Conservation (phyloP, 176 grass and related monocot species). For the Aegilops longissima region DNA sequence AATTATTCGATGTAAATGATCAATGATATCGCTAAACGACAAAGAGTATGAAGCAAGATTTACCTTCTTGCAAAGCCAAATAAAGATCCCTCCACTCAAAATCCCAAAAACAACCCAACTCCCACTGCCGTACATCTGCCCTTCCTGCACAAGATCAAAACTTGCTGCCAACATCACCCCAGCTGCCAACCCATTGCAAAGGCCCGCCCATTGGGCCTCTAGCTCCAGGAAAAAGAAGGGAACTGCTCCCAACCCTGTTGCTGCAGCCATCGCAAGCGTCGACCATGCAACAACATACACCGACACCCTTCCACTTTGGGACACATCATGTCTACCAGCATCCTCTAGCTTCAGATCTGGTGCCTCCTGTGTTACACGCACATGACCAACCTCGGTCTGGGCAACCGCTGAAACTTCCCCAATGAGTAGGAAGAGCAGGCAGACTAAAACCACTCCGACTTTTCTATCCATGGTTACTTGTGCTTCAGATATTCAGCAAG, state of each 20-base stretch:
- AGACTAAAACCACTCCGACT: slow-evolving; percentile 27
- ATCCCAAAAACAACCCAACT: slow-evolving; percentile 91
- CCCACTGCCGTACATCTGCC: slow-evolving; percentile 77
- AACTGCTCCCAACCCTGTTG: slow-evolving; percentile 73
- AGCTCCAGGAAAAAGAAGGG: slow-evolving; percentile 96
- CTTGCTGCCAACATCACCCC: slow-evolving; percentile 97
- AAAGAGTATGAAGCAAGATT: not conserved
- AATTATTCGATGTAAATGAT: not conserved
- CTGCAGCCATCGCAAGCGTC: slow-evolving; percentile 89
- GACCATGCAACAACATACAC: slow-evolving; percentile 81
- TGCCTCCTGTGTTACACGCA: slow-evolving; percentile 42
- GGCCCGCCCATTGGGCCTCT: slow-evolving; percentile 77
- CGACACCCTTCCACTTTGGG: slow-evolving; percentile 57
- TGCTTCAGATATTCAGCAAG: not conserved
- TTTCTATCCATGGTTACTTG: slow-evolving; percentile 51
- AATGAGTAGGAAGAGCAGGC: slow-evolving; percentile 43
- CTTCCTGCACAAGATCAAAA: slow-evolving; percentile 93
- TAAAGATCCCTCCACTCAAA: slow-evolving; percentile 81
- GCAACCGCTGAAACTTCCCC: slow-evolving; percentile 30
- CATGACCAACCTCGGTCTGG: slow-evolving; percentile 48
- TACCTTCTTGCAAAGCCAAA: slow-evolving; percentile 99
- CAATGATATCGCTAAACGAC: not conserved
- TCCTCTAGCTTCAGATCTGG: slow-evolving; percentile 57
- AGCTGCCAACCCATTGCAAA: slow-evolving; percentile 83
- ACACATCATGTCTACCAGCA: slow-evolving; percentile 45